Percentiles rank a stretch among this genome's conserved stretches.
phyloP scores from a whole-genome alignment of 2,329 filamentous ascomycete species.

The Colletotrichum shisoi region DNA sequence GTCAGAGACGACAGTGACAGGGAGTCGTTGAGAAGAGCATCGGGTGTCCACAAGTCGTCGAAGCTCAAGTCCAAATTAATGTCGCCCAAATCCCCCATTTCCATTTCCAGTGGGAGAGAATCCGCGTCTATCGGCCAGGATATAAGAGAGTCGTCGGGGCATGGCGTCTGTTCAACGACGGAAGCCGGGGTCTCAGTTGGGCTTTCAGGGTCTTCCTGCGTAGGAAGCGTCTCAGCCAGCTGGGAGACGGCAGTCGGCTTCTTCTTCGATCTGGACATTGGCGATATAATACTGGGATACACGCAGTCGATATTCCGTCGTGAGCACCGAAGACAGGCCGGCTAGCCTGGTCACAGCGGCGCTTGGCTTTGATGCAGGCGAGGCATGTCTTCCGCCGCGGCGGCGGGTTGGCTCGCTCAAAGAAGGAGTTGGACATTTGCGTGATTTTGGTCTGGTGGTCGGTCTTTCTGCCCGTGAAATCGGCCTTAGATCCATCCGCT shows the following conservation, averaged over 20 bases:
- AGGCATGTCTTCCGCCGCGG: slow-evolving; percentile 64
- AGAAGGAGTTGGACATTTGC: slow-evolving; percentile 37
- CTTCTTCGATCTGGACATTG: neutral
- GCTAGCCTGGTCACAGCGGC: slow-evolving; percentile 63
- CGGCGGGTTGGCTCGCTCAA: slow-evolving; percentile 56
- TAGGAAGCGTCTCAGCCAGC: neutral
- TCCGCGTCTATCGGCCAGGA: slow-evolving; percentile 15
- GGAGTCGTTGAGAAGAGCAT: slow-evolving; percentile 25
- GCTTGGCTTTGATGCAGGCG: slow-evolving; percentile 64
- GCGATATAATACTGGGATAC: slow-evolving; percentile 48
- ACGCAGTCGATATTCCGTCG: slow-evolving; percentile 58
- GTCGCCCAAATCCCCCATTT: neutral
- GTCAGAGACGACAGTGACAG: slow-evolving; percentile 40
- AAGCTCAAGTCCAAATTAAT: slow-evolving; percentile 16
- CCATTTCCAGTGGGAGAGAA: slow-evolving; percentile 3
- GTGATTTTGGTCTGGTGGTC: neutral
- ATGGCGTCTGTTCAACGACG: neutral
- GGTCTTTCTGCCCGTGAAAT: slow-evolving; percentile 16
- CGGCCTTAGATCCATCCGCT: neutral
- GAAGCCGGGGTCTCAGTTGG: neutral
- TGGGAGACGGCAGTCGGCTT: neutral
- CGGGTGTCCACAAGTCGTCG: slow-evolving; percentile 16
- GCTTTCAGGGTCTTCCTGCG: neutral
- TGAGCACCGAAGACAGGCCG: slow-evolving; percentile 61
- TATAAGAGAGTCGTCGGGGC: neutral